phyloP scores from a whole-genome alignment of 768 basidiomycete species.

The Cantharellus anzutake region DNA sequence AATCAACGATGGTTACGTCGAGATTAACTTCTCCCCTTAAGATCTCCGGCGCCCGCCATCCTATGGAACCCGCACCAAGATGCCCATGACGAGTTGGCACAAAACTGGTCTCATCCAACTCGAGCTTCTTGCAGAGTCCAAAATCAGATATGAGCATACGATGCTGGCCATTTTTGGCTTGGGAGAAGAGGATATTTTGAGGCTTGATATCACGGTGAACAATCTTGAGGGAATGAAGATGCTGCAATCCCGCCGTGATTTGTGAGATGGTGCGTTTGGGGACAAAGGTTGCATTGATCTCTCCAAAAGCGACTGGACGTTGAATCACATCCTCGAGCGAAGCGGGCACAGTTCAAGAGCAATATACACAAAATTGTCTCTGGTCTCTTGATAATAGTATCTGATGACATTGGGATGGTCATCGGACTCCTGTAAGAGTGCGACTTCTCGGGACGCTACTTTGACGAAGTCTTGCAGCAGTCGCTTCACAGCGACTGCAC shows the following conservation, averaged over 20 bases:
- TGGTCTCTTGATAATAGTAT: constrained; percentile 93
- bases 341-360: constrained; percentile 85
- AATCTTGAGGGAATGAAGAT: constrained; percentile 38
- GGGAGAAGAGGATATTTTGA: constrained; percentile 85
- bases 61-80: constrained; percentile 81
- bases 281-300: constrained; percentile 60
- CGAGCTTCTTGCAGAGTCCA: constrained; percentile 88
- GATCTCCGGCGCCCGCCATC: constrained; percentile 96
- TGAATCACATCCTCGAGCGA: constrained; percentile 80
- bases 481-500: constrained; percentile 96
- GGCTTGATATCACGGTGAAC: constrained; percentile 75
- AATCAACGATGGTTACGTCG: constrained; percentile 36
- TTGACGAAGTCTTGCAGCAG: constrained; percentile 91
- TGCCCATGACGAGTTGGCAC: constrained; percentile 80
- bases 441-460: constrained; percentile 82
- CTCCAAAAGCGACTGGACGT: constrained; percentile 53
- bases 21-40: constrained; percentile 84
- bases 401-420: constrained; percentile 98
- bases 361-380: constrained; percentile 89
- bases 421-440: constrained; percentile 88
- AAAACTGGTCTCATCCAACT: constrained; percentile 92
- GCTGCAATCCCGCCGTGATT: constrained; percentile 71
- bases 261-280: constrained; percentile 77
- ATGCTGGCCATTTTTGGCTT: constrained; percentile 38
- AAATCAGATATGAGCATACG: constrained; percentile 94